These are phyloP conservation scores for Exophiala dermatitidis DNA, from an alignment of 2,329 filamentous ascomycete genomes.

Conservation along the genomic window DNA sequence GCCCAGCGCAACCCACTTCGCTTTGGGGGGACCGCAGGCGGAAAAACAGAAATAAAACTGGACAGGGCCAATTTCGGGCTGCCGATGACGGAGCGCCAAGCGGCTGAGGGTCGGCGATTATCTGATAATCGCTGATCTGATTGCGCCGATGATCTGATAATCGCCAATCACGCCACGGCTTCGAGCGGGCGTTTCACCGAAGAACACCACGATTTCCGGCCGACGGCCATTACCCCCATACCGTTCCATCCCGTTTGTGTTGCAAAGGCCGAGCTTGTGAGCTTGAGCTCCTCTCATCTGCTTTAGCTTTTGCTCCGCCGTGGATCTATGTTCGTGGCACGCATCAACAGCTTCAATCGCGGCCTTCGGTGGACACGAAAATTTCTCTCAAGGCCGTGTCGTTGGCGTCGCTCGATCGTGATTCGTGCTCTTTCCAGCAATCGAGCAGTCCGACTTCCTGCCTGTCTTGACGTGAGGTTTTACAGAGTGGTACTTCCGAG, in stretches of 20 bases:
- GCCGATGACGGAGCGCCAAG: slow-evolving; percentile 17
- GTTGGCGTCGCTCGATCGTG: background rate
- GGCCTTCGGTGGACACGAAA: background rate
- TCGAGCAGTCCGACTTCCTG: background rate
- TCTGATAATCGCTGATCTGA: slow-evolving; percentile 17
- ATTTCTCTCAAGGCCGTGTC: too few species aligned
- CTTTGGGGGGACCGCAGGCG: background rate
- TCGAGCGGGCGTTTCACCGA: too few species aligned
- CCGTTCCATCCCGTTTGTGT: too few species aligned
- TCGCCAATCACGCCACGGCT: background rate
- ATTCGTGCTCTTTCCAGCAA: background rate
- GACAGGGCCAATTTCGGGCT: background rate
- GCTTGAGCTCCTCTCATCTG: too few species aligned
- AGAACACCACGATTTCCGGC: too few species aligned
- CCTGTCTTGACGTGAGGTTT: background rate
- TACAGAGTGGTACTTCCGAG: background rate
- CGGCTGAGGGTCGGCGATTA: slow-evolving; percentile 2
- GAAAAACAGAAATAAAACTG: background rate
- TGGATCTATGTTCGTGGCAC: background rate
- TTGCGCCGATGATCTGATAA: background rate
- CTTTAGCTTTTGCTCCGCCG: too few species aligned
- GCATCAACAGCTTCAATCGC: background rate
- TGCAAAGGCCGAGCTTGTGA: too few species aligned
- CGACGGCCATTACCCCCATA: too few species aligned
- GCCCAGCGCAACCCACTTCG: background rate